Base-by-base conservation (phyloP, 345 rosid species). In the Lenwebbia sp. region DNA sequence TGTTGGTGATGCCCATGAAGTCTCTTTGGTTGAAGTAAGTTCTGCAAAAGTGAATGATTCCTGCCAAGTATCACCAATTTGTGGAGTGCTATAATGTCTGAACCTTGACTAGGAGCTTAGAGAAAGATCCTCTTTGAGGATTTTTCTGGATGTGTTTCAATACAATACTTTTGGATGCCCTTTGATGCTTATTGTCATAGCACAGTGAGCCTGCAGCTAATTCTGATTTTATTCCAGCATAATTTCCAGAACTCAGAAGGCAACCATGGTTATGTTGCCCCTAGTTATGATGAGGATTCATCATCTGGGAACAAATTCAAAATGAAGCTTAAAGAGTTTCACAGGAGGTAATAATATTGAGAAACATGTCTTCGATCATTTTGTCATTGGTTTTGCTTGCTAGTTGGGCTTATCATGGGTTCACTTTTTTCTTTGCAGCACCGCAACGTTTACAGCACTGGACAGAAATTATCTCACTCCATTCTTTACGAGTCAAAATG, bases 401-500 rank as follows among this genome's bases (percentile, higher is more conserved):
- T 81, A 41, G 44, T 70, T 62, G 54, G 2, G 21, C 57, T 81
- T 21, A 40, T 83, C 62, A 37, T 62, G 33, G 41, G 70, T 56
- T 14, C 21, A 13, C 50, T 86, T 83, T 28, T 54, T 53, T 82
- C 75, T 84, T 44, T 90, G 90, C 94, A 95, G 99, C n/a, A 89
- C 96, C 1, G 93, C 96, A 41, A 93, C 98, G 7, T 95, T 95
- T 88, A 91, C 96, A 23, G 96, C 94, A 86, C 87, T 93, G 85
- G 98, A 95, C 86, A 95, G 85, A 91, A 95, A 96, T 87, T 95
- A 92, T 91, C 95, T 94, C 86, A 94, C 98, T 62, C 95, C 98
- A 3, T 94, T 96, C 88, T 96, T 96, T 90, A 96, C 98, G 15
- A 96, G 96, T 91, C 92, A 94, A 57, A 95, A 92, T 85, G 95